phyloP scores from a whole-genome alignment of 1,284 basidiomycete genomes.

The Microbotryum silenes-acaulis region DNA sequence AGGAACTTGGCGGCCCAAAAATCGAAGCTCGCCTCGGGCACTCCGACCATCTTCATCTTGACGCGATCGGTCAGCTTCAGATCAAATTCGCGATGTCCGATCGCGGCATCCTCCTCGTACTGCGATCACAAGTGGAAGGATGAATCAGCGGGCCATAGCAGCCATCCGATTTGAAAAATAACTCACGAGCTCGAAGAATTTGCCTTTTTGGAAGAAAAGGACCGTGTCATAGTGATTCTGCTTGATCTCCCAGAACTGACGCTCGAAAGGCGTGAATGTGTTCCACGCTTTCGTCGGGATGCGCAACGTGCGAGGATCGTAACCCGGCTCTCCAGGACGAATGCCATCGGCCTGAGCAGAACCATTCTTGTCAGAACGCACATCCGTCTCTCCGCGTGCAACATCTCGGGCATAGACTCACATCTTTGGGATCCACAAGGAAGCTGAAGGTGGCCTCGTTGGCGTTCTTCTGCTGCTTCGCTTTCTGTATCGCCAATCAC shows the following conservation, averaged over 20 bases:
- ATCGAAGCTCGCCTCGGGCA: slow-evolving; percentile 90
- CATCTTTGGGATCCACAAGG: slow-evolving; percentile 66
- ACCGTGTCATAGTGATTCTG: slow-evolving; percentile 65
- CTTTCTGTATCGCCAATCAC: slow-evolving; percentile 14
- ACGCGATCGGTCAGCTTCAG: slow-evolving; percentile 82
- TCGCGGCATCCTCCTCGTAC: slow-evolving; percentile 87
- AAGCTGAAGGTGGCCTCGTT: slow-evolving; percentile 77
- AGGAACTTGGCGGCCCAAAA: slow-evolving; percentile 68
- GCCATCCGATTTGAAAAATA: neutral
- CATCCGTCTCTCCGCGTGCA: neutral
- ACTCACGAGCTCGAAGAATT: slow-evolving; percentile 39
- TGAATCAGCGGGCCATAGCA: neutral
- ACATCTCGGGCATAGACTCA: slow-evolving; percentile 35
- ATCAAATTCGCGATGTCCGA: slow-evolving; percentile 86
- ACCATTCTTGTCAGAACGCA: neutral
- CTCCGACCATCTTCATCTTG: slow-evolving; percentile 97
- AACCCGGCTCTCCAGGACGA: slow-evolving; percentile 71
- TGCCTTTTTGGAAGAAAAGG: slow-evolving; percentile 95
- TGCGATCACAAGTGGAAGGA: neutral
- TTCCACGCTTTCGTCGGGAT: slow-evolving; percentile 74
- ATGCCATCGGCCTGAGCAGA: slow-evolving; percentile 66
- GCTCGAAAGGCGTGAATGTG: slow-evolving; percentile 90
- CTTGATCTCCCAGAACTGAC: slow-evolving; percentile 97
- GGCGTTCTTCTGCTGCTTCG: slow-evolving; percentile 70
- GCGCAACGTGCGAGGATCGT: slow-evolving; percentile 82